Conservation (phyloP, 23 red algal genomes). For the Gracilariopsis chorda region DNA sequence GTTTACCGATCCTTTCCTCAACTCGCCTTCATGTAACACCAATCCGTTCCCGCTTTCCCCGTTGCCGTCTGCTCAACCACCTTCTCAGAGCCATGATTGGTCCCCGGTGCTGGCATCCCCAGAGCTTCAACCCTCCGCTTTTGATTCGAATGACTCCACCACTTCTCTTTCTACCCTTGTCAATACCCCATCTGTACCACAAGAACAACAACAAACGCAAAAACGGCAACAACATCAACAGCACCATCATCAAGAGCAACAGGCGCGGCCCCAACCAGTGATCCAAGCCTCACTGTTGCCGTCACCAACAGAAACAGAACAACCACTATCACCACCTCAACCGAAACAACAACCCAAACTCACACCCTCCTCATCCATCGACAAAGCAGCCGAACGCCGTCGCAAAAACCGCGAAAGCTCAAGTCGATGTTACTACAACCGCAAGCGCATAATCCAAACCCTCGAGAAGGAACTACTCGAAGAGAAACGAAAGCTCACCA, state of each 20-base stretch:
- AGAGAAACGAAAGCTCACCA: constrained; percentile 34
- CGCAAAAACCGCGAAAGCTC: constrained; percentile 50
- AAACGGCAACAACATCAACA: no score
- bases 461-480: not conserved
- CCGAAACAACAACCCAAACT: not conserved
- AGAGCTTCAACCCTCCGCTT: not conserved
- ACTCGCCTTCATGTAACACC: not conserved
- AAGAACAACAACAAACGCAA: no score
- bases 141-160: no score
- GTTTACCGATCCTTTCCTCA: not conserved
- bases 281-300: not conserved
- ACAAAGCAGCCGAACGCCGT: constrained; percentile 62
- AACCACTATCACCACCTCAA: not conserved
- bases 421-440: constrained; percentile 64
- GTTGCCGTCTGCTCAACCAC: not conserved
- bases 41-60: not conserved
- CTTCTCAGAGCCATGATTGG: not conserved
- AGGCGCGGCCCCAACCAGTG: no score
- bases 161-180: not conserved
- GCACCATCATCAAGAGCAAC: no score
- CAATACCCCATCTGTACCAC: no score
- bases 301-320: not conserved
- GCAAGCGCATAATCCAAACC: constrained; percentile 49
- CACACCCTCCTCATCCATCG: not conserved
- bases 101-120: not conserved